Evolutionary conservation across 441 rosid species (phyloP).

Genomic region (Kokia cookei): DNA sequence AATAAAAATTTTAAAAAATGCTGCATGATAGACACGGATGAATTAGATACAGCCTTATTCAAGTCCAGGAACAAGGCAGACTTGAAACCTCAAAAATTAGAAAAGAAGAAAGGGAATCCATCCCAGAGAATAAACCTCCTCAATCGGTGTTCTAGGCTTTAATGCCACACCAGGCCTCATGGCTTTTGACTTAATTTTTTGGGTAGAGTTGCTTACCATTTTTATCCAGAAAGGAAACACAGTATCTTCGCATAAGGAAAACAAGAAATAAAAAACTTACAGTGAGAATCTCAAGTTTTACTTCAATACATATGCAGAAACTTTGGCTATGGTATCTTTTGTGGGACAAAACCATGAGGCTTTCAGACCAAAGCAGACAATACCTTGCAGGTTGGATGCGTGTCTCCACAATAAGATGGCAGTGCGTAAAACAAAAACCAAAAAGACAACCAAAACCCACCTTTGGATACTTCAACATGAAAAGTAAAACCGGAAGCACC

Average conservation of each 20-base stretch:
- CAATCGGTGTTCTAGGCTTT: conserved; percentile 78
- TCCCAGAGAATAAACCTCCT: conserved; percentile 86
- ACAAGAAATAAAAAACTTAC: not conserved
- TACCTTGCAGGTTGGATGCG: too few relatives aligned
- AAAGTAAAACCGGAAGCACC: conserved; percentile 97
- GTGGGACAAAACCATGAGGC: too few relatives aligned
- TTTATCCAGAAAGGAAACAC: conserved; percentile 40
- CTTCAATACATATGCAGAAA: too few relatives aligned
- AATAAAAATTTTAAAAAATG: not conserved
- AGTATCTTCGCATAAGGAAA: not conserved
- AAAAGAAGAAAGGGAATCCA: not conserved
- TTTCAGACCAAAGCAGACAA: too few relatives aligned
- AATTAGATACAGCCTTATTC: not conserved
- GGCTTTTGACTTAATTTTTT: conserved; percentile 62
- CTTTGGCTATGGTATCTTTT: too few relatives aligned
- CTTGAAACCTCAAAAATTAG: not conserved
- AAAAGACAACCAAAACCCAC: conserved; percentile 20
- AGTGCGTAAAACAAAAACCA: not conserved
- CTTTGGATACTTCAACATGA: conserved; percentile 79
- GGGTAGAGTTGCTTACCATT: conserved; percentile 75
- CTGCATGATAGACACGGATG: not conserved
- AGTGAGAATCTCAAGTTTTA: too few relatives aligned
- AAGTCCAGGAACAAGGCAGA: not conserved
- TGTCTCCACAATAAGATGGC: not conserved
- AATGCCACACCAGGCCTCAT: conserved; percentile 88